A percentile compares a stretch with the other conserved stretches of the same genome.
These are phyloP conservation scores for Sapria himalayana DNA, from an alignment of 345 rosid genomes.

Conservation along the genomic window DNA sequence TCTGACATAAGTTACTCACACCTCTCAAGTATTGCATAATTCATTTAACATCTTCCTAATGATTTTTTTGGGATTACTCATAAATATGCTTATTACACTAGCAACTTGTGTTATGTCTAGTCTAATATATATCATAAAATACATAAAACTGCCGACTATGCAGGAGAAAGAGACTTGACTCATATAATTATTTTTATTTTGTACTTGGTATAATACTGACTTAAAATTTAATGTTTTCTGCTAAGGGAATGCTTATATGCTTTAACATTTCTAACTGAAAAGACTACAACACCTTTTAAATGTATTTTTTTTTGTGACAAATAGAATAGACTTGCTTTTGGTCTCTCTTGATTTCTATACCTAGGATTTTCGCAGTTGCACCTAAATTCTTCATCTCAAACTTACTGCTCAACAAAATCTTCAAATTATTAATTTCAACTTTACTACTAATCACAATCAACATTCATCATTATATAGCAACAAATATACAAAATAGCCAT, in stretches of 20 bases:
- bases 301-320: background rate
- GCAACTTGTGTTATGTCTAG: background rate
- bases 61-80: background rate
- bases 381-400: too few species aligned
- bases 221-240: background rate
- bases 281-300: background rate
- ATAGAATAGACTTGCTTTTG: too few species aligned
- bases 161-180: background rate
- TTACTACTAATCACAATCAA: background rate
- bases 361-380: too few species aligned
- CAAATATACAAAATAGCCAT: background rate
- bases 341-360: too few species aligned
- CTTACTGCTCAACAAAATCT: too few species aligned
- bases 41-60: background rate
- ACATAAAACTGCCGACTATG: slow-evolving; percentile 1
- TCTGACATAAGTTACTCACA: too few species aligned
- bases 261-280: background rate
- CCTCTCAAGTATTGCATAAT: background rate
- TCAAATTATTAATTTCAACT: background rate
- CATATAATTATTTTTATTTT: background rate
- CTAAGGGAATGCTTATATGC: background rate
- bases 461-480: background rate
- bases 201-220: too few species aligned
- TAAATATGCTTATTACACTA: background rate
- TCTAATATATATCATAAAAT: background rate